Conservation (phyloP, 2,329 filamentous ascomycete genomes). For the Trichoderma sp. region DNA sequence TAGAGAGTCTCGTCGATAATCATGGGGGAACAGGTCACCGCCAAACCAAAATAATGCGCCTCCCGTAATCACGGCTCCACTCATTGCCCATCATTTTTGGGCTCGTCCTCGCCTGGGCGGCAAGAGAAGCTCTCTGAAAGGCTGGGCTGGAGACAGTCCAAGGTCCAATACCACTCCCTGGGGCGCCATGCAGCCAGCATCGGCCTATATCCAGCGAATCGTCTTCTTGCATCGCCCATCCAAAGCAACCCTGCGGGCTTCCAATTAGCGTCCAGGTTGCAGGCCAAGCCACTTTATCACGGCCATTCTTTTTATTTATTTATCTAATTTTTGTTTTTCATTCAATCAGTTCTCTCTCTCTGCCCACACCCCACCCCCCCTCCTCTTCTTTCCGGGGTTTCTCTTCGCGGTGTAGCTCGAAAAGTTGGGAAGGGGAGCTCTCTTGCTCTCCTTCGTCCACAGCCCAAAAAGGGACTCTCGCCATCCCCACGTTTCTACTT, state of each 20-base stretch:
- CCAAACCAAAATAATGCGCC: slow-evolving; percentile 22
- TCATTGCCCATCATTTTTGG: slow-evolving; percentile 33
- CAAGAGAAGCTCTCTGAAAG: slow-evolving; percentile 47
- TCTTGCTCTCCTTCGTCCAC: neutral
- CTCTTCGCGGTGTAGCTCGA: slow-evolving; percentile 24
- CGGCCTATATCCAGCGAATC: slow-evolving; percentile 27
- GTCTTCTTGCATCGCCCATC: slow-evolving; percentile 22
- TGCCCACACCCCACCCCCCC: neutral
- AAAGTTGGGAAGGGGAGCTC: slow-evolving; percentile 14
- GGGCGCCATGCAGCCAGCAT: slow-evolving; percentile 31
- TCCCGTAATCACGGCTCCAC: slow-evolving; percentile 18
- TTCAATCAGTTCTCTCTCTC: neutral
- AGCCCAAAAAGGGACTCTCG: slow-evolving; percentile 33
- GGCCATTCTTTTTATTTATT: neutral
- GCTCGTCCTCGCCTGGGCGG: slow-evolving; percentile 39
- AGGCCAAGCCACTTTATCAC: slow-evolving; percentile 12
- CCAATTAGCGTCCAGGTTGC: slow-evolving; percentile 29
- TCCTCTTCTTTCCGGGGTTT: slow-evolving; percentile 4
- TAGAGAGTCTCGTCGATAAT: neutral
- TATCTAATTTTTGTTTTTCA: neutral
- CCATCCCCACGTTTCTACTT: slow-evolving; percentile 37
- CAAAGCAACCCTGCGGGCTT: slow-evolving; percentile 18
- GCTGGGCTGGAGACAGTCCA: slow-evolving; percentile 34
- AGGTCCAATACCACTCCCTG: slow-evolving; percentile 25
- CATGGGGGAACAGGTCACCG: slow-evolving; percentile 15